Conservation (phyloP, 129 eudicot species). For the Artemisia argyi region DNA sequence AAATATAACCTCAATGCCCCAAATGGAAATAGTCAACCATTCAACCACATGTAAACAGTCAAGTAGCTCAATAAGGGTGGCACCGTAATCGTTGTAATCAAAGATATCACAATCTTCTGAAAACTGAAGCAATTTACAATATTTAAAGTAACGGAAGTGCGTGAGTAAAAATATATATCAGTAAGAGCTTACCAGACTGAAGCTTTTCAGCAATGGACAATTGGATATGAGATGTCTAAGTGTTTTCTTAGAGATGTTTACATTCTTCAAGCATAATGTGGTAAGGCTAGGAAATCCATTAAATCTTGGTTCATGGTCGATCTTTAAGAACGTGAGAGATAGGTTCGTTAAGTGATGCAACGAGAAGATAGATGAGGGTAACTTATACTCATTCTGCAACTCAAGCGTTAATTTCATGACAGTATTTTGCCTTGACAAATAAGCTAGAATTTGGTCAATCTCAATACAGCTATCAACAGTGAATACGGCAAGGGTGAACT, state of each 20-base stretch:
- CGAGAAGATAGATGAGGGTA: conserved; percentile 13
- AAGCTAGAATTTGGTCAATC: background rate
- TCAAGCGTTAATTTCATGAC: background rate
- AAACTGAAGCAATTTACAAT: background rate
- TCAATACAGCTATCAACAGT: background rate
- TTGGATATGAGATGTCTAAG: conserved; percentile 11
- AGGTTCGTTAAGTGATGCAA: conserved; percentile 2
- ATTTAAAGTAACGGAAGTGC: background rate
- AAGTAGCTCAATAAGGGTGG: background rate
- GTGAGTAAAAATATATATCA: no score
- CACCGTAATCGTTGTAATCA: no score
- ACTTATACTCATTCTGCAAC: background rate
- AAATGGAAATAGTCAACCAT: background rate
- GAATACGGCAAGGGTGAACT: background rate
- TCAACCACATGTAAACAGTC: conserved; percentile 15
- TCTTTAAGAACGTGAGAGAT: background rate
- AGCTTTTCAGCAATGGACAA: conserved; percentile 7
- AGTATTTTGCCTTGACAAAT: background rate
- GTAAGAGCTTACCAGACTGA: conserved; percentile 2
- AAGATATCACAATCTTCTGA: no score
- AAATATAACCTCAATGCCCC: background rate
- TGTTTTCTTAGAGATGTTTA: background rate
- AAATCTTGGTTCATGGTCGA: background rate
- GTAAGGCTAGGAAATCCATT: conserved; percentile 15
- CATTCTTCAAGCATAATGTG: background rate